Percentiles rank a stretch among this genome's conserved stretches.
phyloP scores from a whole-genome alignment of 768 basidiomycete genomes.

The Tulasnella sp. region DNA sequence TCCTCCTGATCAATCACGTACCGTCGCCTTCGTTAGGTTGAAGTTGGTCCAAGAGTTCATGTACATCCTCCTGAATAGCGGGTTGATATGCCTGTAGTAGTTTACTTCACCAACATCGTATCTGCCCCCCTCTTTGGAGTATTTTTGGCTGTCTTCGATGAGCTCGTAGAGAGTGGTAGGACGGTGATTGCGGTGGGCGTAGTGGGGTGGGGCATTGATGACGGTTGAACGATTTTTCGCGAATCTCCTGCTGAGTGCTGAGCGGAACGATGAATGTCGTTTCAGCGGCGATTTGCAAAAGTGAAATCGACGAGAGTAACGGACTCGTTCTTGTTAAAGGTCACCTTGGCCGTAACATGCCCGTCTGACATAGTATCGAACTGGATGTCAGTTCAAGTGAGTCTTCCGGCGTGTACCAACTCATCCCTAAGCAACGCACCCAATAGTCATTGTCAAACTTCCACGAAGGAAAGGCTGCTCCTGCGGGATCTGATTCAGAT shows the following conservation, averaged over 20 bases:
- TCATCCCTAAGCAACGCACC: no score
- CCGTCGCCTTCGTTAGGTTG: conserved; percentile 13
- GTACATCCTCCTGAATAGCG: not conserved
- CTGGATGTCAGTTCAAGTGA: conserved; percentile 25
- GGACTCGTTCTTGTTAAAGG: conserved; percentile 1
- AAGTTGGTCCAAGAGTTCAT: conserved; percentile 14
- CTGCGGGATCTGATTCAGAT: conserved; percentile 12
- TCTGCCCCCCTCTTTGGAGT: not conserved
- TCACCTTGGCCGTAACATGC: conserved; percentile 28
- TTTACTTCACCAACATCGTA: conserved; percentile 4
- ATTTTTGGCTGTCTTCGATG: conserved; percentile 12
- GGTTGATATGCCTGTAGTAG: conserved; percentile 9
- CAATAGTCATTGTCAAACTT: conserved; percentile 29
- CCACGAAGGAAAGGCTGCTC: conserved; percentile 25
- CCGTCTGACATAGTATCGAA: conserved; percentile 34
- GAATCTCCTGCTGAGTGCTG: no score
- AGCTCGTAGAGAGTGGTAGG: conserved; percentile 14
- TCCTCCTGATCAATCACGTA: not conserved
- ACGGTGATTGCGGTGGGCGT: not conserved
- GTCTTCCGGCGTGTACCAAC: no score
- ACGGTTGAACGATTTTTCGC: not conserved
- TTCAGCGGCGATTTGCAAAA: no score
- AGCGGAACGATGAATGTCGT: no score
- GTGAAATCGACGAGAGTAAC: no score
- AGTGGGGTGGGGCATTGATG: conserved; percentile 2